Percentiles rank a stretch among this genome's conserved stretches.
Conservation (phyloP, 768 basidiomycete species). For the Lentinula sp. region DNA sequence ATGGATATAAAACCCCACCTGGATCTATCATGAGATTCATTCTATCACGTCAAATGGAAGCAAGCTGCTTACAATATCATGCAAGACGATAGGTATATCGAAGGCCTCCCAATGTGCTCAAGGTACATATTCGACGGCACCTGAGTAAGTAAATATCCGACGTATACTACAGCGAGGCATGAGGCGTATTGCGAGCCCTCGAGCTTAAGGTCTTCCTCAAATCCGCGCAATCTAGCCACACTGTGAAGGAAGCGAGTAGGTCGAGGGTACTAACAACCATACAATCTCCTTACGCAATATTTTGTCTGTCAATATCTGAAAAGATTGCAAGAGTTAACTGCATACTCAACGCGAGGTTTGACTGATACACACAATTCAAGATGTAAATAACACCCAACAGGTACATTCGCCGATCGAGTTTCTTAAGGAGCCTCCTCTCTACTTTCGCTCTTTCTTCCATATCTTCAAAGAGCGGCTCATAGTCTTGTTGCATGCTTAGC, state of each 20-base stretch:
- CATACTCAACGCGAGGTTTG: constrained; percentile 17
- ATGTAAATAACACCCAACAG: constrained; percentile 42
- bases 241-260: constrained; percentile 25
- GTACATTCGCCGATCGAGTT: constrained; percentile 46
- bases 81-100: constrained; percentile 58
- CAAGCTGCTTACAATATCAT: constrained; percentile 55
- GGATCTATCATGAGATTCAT: neutral
- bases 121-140: constrained; percentile 80
- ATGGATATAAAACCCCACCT: neutral
- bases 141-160: constrained; percentile 76
- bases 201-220: constrained; percentile 61
- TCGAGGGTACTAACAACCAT: neutral
- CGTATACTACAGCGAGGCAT: constrained; percentile 62
- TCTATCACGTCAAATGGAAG: constrained; percentile 23
- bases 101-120: constrained; percentile 38
- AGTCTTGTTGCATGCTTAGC: neutral
- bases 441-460: neutral
- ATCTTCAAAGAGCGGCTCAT: neutral
- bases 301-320: constrained; percentile 64
- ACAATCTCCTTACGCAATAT: constrained; percentile 44
- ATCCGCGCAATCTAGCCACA: constrained; percentile 66
- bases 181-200: constrained; percentile 62
- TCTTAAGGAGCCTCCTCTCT: constrained; percentile 28
- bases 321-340: neutral
- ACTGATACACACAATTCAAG: constrained; percentile 37